Conservation (phyloP, 129 eudicot species). For the Centaurea solstitialis region DNA sequence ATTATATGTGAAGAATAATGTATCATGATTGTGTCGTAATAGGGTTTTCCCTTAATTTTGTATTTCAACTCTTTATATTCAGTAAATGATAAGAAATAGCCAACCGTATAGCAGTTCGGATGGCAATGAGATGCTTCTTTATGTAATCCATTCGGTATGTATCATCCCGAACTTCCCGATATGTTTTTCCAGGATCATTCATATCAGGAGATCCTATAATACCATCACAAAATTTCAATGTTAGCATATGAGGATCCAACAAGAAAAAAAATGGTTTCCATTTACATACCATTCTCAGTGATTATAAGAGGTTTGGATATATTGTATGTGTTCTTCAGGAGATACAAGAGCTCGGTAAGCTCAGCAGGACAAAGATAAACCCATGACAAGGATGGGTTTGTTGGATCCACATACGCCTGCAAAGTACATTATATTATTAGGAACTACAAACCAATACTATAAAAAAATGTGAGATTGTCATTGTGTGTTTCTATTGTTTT, state of each 20-base stretch:
- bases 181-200: neutral
- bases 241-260: neutral
- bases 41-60: neutral
- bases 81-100: neutral
- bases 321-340: neutral
- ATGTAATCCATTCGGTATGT: slow-evolving; percentile 17
- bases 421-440: neutral
- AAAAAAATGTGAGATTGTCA: neutral
- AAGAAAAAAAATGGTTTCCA: neutral
- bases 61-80: too few relatives aligned
- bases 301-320: slow-evolving; percentile 8
- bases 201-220: slow-evolving; percentile 16
- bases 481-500: neutral
- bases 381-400: neutral
- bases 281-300: slow-evolving; percentile 34
- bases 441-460: neutral
- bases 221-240: neutral
- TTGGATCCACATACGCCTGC: slow-evolving; percentile 11
- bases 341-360: slow-evolving; percentile 15
- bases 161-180: slow-evolving; percentile 21
- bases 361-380: slow-evolving; percentile 30
- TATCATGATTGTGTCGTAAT: neutral
- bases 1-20: neutral
- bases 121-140: slow-evolving; percentile 22
- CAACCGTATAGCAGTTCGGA: slow-evolving; percentile 10